Evolutionary conservation across 2,329 filamentous ascomycete species (phyloP).

Genomic region (Aspergillus floridensis): DNA sequence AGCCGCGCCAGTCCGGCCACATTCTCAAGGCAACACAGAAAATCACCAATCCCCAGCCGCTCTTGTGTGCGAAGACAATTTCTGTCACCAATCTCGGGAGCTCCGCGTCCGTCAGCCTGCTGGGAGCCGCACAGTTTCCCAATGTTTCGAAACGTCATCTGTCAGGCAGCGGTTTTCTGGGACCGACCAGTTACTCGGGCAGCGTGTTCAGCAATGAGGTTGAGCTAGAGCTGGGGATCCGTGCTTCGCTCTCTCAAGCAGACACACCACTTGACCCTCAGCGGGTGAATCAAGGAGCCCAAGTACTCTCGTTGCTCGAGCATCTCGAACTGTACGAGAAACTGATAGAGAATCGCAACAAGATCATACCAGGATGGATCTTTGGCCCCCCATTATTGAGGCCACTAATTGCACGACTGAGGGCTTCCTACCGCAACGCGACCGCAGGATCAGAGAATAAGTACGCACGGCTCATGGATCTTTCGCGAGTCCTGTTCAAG

Average conservation of each 20-base stretch:
- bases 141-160: not conserved
- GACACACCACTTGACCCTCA: not conserved
- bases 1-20: conserved; percentile 6
- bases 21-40: not conserved
- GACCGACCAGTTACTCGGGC: conserved; percentile 19
- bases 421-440: conserved; percentile 1
- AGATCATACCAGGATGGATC: not conserved
- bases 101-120: not conserved
- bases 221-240: conserved; percentile 1
- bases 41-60: not conserved
- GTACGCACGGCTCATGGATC: not conserved
- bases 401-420: not conserved
- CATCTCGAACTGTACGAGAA: conserved; percentile 13
- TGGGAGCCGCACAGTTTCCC: not conserved
- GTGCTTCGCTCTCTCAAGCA: not conserved
- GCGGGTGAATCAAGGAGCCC: conserved; percentile 13
- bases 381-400: not conserved
- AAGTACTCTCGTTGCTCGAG: conserved; percentile 14
- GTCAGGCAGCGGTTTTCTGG: conserved; percentile 17
- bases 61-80: not conserved
- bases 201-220: conserved; percentile 16
- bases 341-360: conserved; percentile 18
- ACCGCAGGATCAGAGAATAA: not conserved
- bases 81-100: not conserved
- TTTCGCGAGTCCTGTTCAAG: conserved; percentile 5